Evolutionary conservation across 257 asterid genomes (phyloP), one percentile per base, ranked within the genome.

Genomic region (Prunella vulgaris): DNA sequence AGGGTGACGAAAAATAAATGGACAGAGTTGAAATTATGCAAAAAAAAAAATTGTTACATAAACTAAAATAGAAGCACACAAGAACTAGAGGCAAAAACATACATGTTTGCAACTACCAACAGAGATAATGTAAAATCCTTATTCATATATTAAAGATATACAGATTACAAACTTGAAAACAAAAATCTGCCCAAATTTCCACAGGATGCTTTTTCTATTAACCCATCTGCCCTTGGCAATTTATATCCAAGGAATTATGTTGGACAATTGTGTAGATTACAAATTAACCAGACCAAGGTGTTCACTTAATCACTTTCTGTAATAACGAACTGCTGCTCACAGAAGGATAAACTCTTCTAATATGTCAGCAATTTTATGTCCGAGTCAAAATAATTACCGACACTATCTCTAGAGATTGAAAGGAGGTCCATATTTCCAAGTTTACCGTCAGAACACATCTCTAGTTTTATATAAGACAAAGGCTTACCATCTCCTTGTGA

Each of bases 401-500:
- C 64, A 18, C 20, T 24, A 30, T 37, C 35, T 38, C n/a, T 60
- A 72, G 27, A 72, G 44, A 53, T 15, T 30, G 10, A 14, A 10
- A 20, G 53, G 64, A 27, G 60, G 58, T 10, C 24, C 33, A 5
- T 49, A 17, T 51, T 12, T 52, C 42, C 71, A 64, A 49, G 52
- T 21, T 64, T 64, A 27, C 14, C 70, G 35, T 30, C 56, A 48
- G 40, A 59, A 27, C 46, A 60, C 30, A 10, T 66, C 68, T 48
- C 37, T 5, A 6, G 14, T 13, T 58, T 15, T 66, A 20, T 59
- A 37, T 5, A 66, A 53, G 42, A 51, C 48, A 71, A 77, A 80
- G 44, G 46, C 49, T 79, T 84, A 94, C 97, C 97, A 60, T 86
- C 84, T 74, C 74, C 86, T 53, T 74, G 77, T 18, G 85, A 75